Evolutionary conservation across 2,329 filamentous ascomycete species (phyloP), one percentile per base, ranked within the genome.

Genomic region (Parafenestella ontariensis): DNA sequence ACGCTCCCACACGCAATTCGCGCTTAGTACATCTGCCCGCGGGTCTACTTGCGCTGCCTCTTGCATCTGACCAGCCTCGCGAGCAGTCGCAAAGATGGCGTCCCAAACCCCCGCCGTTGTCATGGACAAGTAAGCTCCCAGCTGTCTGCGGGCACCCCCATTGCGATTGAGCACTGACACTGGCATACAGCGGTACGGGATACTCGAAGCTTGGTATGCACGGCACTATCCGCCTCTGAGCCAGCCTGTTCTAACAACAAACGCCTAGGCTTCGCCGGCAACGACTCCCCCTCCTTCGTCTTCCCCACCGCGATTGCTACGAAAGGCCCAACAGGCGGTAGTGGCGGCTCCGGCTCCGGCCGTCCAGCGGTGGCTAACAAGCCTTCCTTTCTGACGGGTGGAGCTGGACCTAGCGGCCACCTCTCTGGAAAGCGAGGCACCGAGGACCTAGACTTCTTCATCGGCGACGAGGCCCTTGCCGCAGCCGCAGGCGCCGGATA

Each of bases 21-120:
- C 67, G 62, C 61, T 49, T 56, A 59, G 44, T 42, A 45, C 47
- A 56, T 43, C 45, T 57, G 53, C 57, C 41, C 49, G 29, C 53
- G 62, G 64, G 52, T 51, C 48, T 42, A 56, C 52, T 52, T 60
- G 55, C 61, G 61, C 64, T 71, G 69, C 59, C 58, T 54, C 63
- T 59, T 49, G 49, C 55, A 57, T 40, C 39, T 26, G 31, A 54
- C 40, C 53, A 28, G 57, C 48, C 43, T 51, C 54, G 54, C 52
- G 56, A 64, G 61, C 62, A 62, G 62, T 66, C 61, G 61, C 65
- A 69, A 83, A 76, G 71, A 99, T 99, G 95, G 94, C 95, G 76
- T 90, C 90, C 82, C 94, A 98, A 87, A 98, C 95, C 77, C 95
- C 95, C 73, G 95, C 95, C 91, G 95, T 99, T 97, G 95, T 99